phyloP scores from a whole-genome alignment of 2,329 filamentous ascomycete species.

The Penicillium sp. region DNA sequence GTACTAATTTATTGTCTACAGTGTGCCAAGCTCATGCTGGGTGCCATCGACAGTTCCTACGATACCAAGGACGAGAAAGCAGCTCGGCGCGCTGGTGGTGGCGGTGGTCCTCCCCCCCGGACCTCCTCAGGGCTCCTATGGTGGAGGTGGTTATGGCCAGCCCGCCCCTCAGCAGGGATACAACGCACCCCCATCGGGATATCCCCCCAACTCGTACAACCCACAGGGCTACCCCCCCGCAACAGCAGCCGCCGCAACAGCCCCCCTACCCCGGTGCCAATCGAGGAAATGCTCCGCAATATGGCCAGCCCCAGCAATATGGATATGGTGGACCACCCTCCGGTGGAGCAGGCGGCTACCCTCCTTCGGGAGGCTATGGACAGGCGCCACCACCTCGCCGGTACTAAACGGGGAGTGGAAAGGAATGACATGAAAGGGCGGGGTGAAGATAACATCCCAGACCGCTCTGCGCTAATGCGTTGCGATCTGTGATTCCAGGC shows the following conservation, averaged over 20 bases:
- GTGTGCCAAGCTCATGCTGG: conserved; percentile 68
- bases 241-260: conserved; percentile 13
- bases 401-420: background rate
- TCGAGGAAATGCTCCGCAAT: conserved; percentile 17
- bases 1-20: conserved; percentile 28
- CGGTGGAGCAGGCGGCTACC: conserved; percentile 26
- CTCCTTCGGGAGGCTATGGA: conserved; percentile 26
- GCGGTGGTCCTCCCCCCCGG: conserved; percentile 29
- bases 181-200: conserved; percentile 20
- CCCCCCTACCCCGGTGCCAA: conserved; percentile 18
- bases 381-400: conserved; percentile 28
- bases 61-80: conserved; percentile 67
- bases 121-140: conserved; percentile 41
- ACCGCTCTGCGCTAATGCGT: background rate
- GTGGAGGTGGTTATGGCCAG: conserved; percentile 41
- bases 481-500: background rate
- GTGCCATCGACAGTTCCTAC: conserved; percentile 67
- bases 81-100: conserved; percentile 36
- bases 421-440: background rate
- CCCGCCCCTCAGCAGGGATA: conserved; percentile 22
- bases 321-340: conserved; percentile 30
- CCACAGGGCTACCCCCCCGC: conserved; percentile 20
- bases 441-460: background rate
- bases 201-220: conserved; percentile 17
- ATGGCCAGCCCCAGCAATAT: conserved; percentile 31